Base-by-base conservation (phyloP, 169 alveolate genomes). In the Perkinsus olseni region DNA sequence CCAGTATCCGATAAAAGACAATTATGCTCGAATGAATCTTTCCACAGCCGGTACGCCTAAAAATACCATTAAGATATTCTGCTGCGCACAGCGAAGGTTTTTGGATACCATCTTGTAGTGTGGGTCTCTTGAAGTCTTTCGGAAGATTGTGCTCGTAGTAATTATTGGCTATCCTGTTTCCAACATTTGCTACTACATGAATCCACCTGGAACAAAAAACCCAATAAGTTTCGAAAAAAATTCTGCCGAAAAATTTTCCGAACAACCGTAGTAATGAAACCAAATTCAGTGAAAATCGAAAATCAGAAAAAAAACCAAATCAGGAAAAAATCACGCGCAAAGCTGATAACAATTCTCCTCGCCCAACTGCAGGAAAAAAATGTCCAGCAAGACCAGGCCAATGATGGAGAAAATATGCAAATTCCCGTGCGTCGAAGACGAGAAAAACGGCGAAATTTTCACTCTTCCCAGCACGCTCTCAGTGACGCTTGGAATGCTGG, bases 81-180 rank as follows among this genome's bases (percentile, higher is more conserved):
- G 6, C 6, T 45, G 17, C 62, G 24, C 62, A 10, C 62, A 45
- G 17, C 62, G 17, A 45, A 28, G 82, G 8, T 21, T 21, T 13
- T 13, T 21, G 1, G 10, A 21, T 62, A 62, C 82, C 82, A 24
- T 24, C 31, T 62, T 24, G 13, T 3, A 8, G 13, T 21, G 82
- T 13, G 1, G 82, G 82, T 62, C 82, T 13, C 31, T 24, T 8
- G 34, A 40, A 40, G 50, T 11, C 11, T 11, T 40, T 11, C 3
- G 97, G 97, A 74, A 95, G 39, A 91, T 94, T 95, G 92, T 94
- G 62, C 37, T 94, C 93, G 82, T 95, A 95, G 93, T 95, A 95
- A 28, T 92, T 91, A 92, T 95, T 95, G 11, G 97, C 94, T 62
- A 95, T 91, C 31, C 74, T 94, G 91, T 95, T 95, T 10, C 97